These are phyloP conservation scores for Penicillium roqueforti DNA, from an alignment of 495 filamentous ascomycete species.

Conservation along the genomic window DNA sequence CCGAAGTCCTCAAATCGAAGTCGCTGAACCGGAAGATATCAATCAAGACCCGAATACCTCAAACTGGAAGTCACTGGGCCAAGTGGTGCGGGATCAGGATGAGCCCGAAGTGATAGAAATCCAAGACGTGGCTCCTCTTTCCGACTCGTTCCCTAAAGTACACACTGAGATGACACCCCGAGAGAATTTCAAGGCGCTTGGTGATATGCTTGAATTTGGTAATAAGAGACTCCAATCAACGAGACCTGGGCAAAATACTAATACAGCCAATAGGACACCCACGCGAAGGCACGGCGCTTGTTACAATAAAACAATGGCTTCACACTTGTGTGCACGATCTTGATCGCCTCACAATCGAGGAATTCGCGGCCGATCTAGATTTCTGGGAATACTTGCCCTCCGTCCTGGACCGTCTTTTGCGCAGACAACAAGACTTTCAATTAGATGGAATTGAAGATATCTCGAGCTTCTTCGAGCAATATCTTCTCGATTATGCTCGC, in stretches of 20 bases:
- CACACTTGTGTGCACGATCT: conserved; percentile 29
- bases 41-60: conserved; percentile 43
- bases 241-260: not conserved
- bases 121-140: conserved; percentile 25
- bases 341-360: conserved; percentile 27
- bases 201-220: conserved; percentile 44
- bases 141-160: conserved; percentile 36
- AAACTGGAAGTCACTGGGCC: conserved; percentile 42
- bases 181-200: conserved; percentile 40
- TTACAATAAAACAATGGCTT: conserved; percentile 35
- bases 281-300: conserved; percentile 25
- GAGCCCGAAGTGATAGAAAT: conserved; percentile 36
- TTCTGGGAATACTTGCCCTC: conserved; percentile 53
- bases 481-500: conserved; percentile 32
- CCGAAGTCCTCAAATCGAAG: conserved; percentile 50
- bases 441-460: conserved; percentile 25
- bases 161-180: conserved; percentile 20
- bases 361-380: conserved; percentile 34
- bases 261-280: conserved; percentile 23
- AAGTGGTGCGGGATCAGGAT: conserved; percentile 29
- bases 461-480: conserved; percentile 33
- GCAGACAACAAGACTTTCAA: conserved; percentile 33
- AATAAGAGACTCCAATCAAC: conserved; percentile 1
- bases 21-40: conserved; percentile 54
- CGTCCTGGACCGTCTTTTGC: conserved; percentile 41